A percentile compares a stretch with the other conserved stretches of the same genome.
phyloP scores from a whole-genome alignment of 208 protist genomes.

The Trypanosoma conorhini region DNA sequence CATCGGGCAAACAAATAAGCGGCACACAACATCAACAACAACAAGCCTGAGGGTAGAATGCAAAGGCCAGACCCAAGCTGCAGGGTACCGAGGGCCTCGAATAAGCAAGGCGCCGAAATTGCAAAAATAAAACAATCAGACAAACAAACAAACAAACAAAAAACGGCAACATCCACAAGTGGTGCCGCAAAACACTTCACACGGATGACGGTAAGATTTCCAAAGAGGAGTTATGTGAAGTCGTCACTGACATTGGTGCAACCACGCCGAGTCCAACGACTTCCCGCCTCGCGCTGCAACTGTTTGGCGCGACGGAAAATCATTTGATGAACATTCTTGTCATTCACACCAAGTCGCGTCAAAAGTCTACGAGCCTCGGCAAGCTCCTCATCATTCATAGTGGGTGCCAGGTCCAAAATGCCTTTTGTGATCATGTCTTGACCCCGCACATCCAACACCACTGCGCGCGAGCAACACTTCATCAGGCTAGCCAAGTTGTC shows the following conservation, averaged over 20 bases:
- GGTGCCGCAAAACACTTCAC: background rate
- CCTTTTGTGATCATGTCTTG: constrained; percentile 45
- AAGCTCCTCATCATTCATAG: constrained; percentile 66
- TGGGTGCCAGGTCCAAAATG: constrained; percentile 46
- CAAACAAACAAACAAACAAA: constrained; percentile 5
- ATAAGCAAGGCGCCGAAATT: background rate
- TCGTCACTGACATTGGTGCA: constrained; percentile 24
- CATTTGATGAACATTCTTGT: constrained; percentile 42
- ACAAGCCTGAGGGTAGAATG: background rate
- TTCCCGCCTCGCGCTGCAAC: constrained; percentile 32
- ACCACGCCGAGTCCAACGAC: constrained; percentile 18
- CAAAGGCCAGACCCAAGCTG: background rate
- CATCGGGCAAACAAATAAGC: constrained; percentile 1
- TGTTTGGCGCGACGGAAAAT: constrained; percentile 40
- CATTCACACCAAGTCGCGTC: constrained; percentile 28
- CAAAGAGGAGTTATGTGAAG: constrained; percentile 17
- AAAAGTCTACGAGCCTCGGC: constrained; percentile 41
- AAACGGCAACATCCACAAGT: background rate
- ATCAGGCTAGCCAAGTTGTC: constrained; percentile 40
- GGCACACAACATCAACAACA: background rate
- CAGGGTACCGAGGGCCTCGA: background rate
- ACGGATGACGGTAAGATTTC: background rate
- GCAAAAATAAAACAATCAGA: background rate
- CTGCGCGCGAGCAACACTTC: constrained; percentile 37
- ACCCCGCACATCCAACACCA: constrained; percentile 36